phyloP scores from a whole-genome alignment of 257 asterid genomes.

The Lycium barbarum region DNA sequence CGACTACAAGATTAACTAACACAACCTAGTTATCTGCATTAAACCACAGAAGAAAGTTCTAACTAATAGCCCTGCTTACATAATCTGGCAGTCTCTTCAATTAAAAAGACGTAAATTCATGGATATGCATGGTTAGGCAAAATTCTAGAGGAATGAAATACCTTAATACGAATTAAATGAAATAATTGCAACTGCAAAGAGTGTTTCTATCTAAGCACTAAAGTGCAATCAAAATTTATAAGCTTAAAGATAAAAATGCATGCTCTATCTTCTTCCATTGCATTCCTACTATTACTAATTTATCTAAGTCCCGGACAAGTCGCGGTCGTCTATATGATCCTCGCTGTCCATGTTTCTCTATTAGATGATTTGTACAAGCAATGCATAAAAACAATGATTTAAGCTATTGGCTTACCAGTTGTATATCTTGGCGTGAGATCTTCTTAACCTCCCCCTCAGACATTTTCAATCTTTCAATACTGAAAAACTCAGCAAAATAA shows the following conservation, averaged over 20 bases:
- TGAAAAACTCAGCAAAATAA: not conserved
- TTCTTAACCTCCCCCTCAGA: constrained; percentile 64
- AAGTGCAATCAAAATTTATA: constrained; percentile 16
- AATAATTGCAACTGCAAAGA: not conserved
- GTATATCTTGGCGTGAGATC: constrained; percentile 74
- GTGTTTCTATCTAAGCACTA: not conserved
- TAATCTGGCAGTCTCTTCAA: constrained; percentile 22
- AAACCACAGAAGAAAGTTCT: not conserved
- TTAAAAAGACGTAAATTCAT: not conserved
- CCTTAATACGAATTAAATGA: not conserved
- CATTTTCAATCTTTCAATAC: constrained; percentile 49
- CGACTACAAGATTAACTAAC: not conserved
- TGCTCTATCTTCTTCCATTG: constrained; percentile 6
- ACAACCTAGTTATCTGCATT: not conserved
- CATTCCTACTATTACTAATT: not conserved
- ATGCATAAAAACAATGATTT: not conserved
- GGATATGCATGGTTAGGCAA: not conserved
- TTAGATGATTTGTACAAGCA: not conserved
- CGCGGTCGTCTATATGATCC: not conserved
- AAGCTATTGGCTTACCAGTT: constrained; percentile 59
- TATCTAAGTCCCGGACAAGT: not conserved
- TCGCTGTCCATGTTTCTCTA: not conserved
- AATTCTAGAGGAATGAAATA: not conserved
- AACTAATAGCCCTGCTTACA: not conserved
- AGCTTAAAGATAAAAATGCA: not conserved